A percentile compares a stretch with the other conserved stretches of the same genome.
phyloP scores from a whole-genome alignment of 257 asterid genomes.

The Solanum paucissectum region DNA sequence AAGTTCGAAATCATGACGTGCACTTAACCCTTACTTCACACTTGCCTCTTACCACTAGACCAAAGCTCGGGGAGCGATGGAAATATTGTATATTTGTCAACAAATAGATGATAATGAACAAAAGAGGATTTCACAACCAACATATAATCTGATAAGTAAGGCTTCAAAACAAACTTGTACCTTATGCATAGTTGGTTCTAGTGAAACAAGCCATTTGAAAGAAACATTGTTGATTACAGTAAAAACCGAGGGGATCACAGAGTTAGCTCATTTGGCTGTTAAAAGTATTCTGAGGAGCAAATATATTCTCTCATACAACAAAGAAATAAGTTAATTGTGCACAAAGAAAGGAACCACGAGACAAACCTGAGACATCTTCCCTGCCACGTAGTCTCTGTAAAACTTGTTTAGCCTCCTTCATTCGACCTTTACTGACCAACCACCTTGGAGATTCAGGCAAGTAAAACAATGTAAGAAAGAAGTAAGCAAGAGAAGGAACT shows the following conservation, averaged over 20 bases:
- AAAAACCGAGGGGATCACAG: not conserved
- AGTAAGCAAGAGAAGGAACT: slow-evolving; percentile 62
- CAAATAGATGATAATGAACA: not conserved
- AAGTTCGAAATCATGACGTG: not conserved
- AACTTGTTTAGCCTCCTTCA: slow-evolving; percentile 73
- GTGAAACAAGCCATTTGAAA: not conserved
- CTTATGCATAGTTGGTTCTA: not conserved
- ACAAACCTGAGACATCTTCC: slow-evolving; percentile 80
- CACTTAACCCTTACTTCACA: not conserved
- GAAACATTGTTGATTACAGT: not conserved
- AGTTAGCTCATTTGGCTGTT: not conserved
- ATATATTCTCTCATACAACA: not conserved
- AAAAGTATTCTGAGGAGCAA: not conserved
- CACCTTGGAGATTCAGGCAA: slow-evolving; percentile 97
- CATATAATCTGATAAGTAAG: not conserved
- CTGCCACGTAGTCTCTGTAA: slow-evolving; percentile 68
- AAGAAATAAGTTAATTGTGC: not conserved
- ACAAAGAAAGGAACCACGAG: not conserved
- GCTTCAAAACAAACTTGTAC: not conserved
- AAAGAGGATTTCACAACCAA: not conserved
- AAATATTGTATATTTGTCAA: not conserved
- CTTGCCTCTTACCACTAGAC: not conserved
- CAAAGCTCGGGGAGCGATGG: not conserved
- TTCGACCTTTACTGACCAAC: slow-evolving; percentile 84
- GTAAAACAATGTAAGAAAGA: slow-evolving; percentile 46